phyloP scores from a whole-genome alignment of 768 basidiomycete species.

The Hericium alpestre region DNA sequence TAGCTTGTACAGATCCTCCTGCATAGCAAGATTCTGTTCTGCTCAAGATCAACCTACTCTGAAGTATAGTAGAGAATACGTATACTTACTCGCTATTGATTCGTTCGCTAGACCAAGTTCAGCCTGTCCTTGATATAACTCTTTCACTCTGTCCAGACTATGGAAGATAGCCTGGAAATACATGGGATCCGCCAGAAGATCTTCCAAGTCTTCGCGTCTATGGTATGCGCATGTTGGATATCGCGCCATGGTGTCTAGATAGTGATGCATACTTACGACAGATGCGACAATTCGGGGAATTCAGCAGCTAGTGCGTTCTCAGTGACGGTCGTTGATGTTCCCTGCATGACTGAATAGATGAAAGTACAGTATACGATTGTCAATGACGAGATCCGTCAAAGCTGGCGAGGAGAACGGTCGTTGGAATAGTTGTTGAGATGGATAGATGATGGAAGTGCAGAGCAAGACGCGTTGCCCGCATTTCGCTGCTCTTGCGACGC shows the following conservation, averaged over 20 bases:
- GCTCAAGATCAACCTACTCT: neutral
- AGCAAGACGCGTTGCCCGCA: neutral
- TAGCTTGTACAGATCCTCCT: slow-evolving; percentile 65
- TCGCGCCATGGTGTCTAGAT: neutral
- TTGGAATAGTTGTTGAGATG: too few relatives aligned
- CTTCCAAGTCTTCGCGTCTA: slow-evolving; percentile 86
- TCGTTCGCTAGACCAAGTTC: slow-evolving; percentile 80
- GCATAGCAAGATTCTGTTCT: slow-evolving; percentile 71
- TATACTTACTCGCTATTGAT: slow-evolving; percentile 66
- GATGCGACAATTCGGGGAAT: slow-evolving; percentile 61
- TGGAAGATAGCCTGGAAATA: slow-evolving; percentile 88
- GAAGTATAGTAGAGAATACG: neutral
- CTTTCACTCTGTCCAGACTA: slow-evolving; percentile 62
- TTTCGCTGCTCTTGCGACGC: neutral
- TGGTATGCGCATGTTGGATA: neutral
- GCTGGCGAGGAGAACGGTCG: too few relatives aligned
- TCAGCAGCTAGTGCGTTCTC: slow-evolving; percentile 30
- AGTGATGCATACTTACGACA: slow-evolving; percentile 42
- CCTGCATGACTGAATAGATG: neutral
- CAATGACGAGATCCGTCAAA: too few relatives aligned
- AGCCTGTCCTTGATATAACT: slow-evolving; percentile 63
- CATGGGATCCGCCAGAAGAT: slow-evolving; percentile 65
- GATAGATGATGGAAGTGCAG: neutral
- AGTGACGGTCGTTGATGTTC: slow-evolving; percentile 9
- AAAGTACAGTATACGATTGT: neutral